Percentiles rank a stretch among this genome's conserved stretches.
These are phyloP conservation scores for Metschnikowia cerradonensis DNA, from an alignment of 805 yeast genomes.

Conservation along the genomic window DNA sequence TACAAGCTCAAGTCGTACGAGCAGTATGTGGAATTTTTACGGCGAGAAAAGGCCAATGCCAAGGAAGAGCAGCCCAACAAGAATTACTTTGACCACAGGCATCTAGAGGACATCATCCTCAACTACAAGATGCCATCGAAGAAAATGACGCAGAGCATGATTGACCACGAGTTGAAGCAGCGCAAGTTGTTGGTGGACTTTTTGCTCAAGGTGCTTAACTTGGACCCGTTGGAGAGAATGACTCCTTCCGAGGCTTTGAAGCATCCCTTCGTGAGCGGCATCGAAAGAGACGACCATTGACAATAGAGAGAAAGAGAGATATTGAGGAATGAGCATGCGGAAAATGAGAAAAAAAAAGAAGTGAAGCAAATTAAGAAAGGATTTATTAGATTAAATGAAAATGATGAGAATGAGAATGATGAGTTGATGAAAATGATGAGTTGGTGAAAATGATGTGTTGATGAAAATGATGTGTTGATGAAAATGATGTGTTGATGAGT, in stretches of 20 bases:
- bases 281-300: constrained; percentile 1
- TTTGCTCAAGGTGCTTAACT: constrained; percentile 66
- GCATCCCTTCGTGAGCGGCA: constrained; percentile 77
- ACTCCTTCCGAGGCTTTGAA: constrained; percentile 92
- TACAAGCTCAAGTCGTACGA: constrained; percentile 33
- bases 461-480: too few relatives aligned
- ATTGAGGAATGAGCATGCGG: not conserved
- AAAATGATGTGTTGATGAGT: too few relatives aligned
- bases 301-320: not conserved
- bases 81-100: constrained; percentile 65
- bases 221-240: constrained; percentile 93
- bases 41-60: constrained; percentile 25
- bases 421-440: too few relatives aligned
- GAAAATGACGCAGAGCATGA: constrained; percentile 48
- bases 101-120: constrained; percentile 68
- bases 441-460: too few relatives aligned
- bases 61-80: constrained; percentile 74
- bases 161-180: constrained; percentile 70
- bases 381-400: too few relatives aligned
- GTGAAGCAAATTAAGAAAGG: too few relatives aligned
- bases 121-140: constrained; percentile 67
- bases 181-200: constrained; percentile 74
- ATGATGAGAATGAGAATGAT: too few relatives aligned
- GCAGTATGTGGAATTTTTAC: constrained; percentile 32
- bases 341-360: too few relatives aligned